Percentiles rank a stretch among this genome's conserved stretches.
Conservation (phyloP, 495 filamentous ascomycete genomes). For the Trichoderma reesei region DNA sequence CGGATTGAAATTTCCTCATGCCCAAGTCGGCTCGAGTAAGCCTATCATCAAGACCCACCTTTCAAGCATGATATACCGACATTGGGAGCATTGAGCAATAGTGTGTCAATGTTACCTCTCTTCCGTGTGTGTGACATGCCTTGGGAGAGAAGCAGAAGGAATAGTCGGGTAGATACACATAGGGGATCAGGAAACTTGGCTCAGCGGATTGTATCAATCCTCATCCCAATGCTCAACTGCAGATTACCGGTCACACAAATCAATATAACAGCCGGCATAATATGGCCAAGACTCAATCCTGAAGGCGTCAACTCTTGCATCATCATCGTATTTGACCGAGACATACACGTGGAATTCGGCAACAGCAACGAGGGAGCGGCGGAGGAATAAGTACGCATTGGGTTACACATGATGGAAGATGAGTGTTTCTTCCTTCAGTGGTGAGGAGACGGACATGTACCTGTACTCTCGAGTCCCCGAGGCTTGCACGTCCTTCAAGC, state of each 20-base stretch:
- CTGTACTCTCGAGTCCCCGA: not conserved
- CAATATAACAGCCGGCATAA: not conserved
- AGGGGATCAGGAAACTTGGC: not conserved
- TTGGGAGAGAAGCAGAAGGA: not conserved
- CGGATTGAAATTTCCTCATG: not conserved
- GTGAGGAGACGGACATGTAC: not conserved
- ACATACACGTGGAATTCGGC: not conserved
- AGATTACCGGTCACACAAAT: not conserved
- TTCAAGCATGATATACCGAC: not conserved
- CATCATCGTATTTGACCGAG: not conserved
- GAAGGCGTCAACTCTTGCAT: not conserved
- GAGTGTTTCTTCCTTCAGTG: not conserved
- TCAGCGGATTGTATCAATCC: not conserved
- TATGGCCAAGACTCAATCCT: not conserved
- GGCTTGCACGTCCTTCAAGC: not conserved
- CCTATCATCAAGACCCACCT: not conserved
- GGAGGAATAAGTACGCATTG: not conserved
- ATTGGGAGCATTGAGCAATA: not conserved
- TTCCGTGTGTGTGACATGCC: not conserved
- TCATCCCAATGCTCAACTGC: not conserved
- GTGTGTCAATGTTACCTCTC: not conserved
- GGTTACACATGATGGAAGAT: not conserved
- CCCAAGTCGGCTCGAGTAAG: not conserved
- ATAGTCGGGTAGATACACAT: not conserved
- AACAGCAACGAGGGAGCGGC: not conserved